These are phyloP conservation scores for Allium sativum DNA, from an alignment of 106 monocot genomes.

Conservation along the genomic window DNA sequence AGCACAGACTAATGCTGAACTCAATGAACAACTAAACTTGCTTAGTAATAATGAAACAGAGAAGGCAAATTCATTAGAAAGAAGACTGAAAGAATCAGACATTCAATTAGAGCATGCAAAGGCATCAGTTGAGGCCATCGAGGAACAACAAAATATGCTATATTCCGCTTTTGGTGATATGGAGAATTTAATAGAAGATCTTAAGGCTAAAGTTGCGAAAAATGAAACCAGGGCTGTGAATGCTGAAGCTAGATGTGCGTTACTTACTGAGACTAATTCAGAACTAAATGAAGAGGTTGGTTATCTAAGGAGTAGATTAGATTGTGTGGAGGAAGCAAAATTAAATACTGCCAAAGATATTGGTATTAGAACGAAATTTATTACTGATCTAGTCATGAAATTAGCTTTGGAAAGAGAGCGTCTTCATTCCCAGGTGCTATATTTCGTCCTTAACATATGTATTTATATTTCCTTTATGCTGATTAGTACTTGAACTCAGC, in stretches of 20 bases:
- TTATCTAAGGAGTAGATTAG: conserved; percentile 48
- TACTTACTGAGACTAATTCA: conserved; percentile 67
- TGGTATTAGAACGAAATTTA: conserved; percentile 53
- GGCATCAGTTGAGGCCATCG: conserved; percentile 66
- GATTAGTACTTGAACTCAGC: too few relatives aligned
- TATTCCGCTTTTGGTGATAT: conserved; percentile 60
- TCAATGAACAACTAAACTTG: conserved; percentile 33
- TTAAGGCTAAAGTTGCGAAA: conserved; percentile 63
- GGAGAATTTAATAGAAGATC: conserved; percentile 71
- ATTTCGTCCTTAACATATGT: background rate
- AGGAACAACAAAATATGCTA: conserved; percentile 50
- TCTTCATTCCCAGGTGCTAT: conserved; percentile 59
- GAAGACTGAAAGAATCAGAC: conserved; percentile 61
- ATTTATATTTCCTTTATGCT: too few relatives aligned
- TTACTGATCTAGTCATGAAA: conserved; percentile 58
- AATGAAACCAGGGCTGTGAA: conserved; percentile 62
- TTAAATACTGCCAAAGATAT: conserved; percentile 52
- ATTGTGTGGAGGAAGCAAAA: conserved; percentile 51
- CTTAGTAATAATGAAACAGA: conserved; percentile 33
- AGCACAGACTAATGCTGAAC: conserved; percentile 37
- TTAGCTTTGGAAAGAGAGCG: conserved; percentile 61
- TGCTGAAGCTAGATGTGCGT: conserved; percentile 56
- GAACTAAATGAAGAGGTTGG: conserved; percentile 70
- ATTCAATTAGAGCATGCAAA: conserved; percentile 67
- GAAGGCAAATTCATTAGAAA: conserved; percentile 39